These are phyloP conservation scores for Tulasnella sp. DNA, from an alignment of 768 basidiomycete species.

Conservation along the genomic window DNA sequence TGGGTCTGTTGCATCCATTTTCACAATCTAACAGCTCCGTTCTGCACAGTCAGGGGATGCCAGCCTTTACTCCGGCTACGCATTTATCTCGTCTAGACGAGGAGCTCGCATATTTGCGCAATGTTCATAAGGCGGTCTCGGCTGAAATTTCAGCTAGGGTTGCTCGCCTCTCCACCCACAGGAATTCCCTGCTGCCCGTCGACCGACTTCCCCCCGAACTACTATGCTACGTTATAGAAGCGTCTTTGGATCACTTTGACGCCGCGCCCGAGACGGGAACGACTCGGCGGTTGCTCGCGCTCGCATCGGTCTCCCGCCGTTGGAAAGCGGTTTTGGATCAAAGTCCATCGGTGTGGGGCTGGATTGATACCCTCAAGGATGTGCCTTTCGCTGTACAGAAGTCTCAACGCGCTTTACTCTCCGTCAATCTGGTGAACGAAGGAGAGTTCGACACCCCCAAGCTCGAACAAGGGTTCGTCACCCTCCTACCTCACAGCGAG, in stretches of 20 bases:
- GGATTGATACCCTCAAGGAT: background rate
- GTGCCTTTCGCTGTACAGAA: background rate
- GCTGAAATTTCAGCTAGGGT: background rate
- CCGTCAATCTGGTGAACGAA: background rate
- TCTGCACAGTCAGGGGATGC: too few relatives aligned
- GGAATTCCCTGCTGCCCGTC: background rate
- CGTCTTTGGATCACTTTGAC: background rate
- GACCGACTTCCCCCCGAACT: background rate
- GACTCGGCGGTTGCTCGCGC: background rate
- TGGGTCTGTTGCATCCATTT: too few relatives aligned
- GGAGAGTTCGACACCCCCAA: background rate
- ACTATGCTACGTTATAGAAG: background rate
- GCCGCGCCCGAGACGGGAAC: background rate
- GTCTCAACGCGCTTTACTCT: background rate
- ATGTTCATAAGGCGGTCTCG: background rate
- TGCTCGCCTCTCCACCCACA: background rate
- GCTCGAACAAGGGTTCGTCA: conserved; percentile 40
- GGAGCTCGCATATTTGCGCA: too few relatives aligned
- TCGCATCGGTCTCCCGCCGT: background rate
- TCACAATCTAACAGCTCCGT: too few relatives aligned
- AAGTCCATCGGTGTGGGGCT: background rate
- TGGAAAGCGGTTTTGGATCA: background rate
- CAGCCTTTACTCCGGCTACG: too few relatives aligned
- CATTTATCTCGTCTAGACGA: too few relatives aligned
- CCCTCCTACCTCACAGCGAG: background rate